These are phyloP conservation scores for Magnaporthiopsis incrustans DNA, from an alignment of 2,329 filamentous ascomycete species.

Conservation along the genomic window DNA sequence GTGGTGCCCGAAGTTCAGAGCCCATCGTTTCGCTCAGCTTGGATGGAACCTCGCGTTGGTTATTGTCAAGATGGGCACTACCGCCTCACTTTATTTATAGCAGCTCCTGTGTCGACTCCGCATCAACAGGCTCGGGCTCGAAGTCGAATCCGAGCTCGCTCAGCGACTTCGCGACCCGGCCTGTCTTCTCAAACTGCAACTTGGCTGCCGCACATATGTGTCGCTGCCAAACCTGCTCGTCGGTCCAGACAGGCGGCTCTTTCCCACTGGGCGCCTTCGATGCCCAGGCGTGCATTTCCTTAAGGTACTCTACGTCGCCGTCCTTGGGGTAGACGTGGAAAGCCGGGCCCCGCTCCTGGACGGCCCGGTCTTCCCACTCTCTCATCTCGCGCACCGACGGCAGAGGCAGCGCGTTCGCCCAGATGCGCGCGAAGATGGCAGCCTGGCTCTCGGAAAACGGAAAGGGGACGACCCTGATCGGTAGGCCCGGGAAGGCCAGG, in stretches of 20 bases:
- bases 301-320: slow-evolving; percentile 62
- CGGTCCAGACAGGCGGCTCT: slow-evolving; percentile 62
- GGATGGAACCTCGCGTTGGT: not conserved
- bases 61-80: not conserved
- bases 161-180: slow-evolving; percentile 55
- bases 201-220: slow-evolving; percentile 61
- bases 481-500: slow-evolving; percentile 66
- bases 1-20: not conserved
- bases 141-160: slow-evolving; percentile 66
- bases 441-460: slow-evolving; percentile 72
- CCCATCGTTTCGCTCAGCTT: not conserved
- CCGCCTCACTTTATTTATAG: slow-evolving; percentile 5
- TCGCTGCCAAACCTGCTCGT: slow-evolving; percentile 65
- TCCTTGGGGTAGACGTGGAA: slow-evolving; percentile 45
- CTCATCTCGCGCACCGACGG: slow-evolving; percentile 59
- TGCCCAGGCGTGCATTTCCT: slow-evolving; percentile 57
- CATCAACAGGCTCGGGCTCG: slow-evolving; percentile 15
- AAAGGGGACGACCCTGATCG: slow-evolving; percentile 84
- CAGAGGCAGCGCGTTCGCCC: slow-evolving; percentile 60
- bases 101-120: slow-evolving; percentile 11
- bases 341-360: slow-evolving; percentile 33
- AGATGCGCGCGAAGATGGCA: slow-evolving; percentile 68
- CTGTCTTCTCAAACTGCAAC: slow-evolving; percentile 59
- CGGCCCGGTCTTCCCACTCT: slow-evolving; percentile 57
- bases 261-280: slow-evolving; percentile 49